Evolutionary conservation across 2,329 filamentous ascomycete species (phyloP), one percentile per base, ranked within the genome.

Genomic region (Beauveria medogensis): DNA sequence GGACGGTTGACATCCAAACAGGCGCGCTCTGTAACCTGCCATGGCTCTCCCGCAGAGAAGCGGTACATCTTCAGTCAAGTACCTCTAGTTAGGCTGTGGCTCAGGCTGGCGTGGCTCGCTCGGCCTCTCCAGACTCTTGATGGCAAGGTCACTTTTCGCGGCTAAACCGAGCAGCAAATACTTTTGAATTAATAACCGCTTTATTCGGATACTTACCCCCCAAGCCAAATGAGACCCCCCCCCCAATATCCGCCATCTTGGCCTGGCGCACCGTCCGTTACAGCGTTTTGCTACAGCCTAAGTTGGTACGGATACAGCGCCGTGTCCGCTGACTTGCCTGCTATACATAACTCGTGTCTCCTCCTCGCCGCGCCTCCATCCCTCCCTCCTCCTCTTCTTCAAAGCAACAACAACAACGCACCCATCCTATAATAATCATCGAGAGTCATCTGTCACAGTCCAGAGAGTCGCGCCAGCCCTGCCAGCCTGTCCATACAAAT

Each of bases 361-460:
- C 34, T 46, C 50, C 58, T 61, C 63, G 54, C 62, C 65, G 64
- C 68, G 64, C 65, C 67, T 72, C 58, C 72, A 67, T 72, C 58
- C 72, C 70, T 73, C 68, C 67, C 69, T 66, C 62, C 71, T 73
- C 69, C 65, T 70, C 57, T 60, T 52, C 52, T 41, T 67, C 63
- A 75, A 78, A 78, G 72, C 76, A 80, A 78, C 75, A 80, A 74
- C 74, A 80, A 77, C 73, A 76, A 75, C 71, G 69, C 63, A 76
- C 73, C 74, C 78, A 79, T 71, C 78, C 73, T 73, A 77, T 73
- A 72, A 75, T 76, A 78, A 74, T 70, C 70, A 78, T 74, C 73
- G 75, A 82, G 81, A 82, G 77, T 81, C 78, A 78, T 75, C 76
- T 78, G 81, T 84, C 82, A 82, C 82, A 82, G 82, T 80, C 77